These are phyloP conservation scores for Candida bentonensis DNA, from an alignment of 805 yeast genomes.

Conservation along the genomic window DNA sequence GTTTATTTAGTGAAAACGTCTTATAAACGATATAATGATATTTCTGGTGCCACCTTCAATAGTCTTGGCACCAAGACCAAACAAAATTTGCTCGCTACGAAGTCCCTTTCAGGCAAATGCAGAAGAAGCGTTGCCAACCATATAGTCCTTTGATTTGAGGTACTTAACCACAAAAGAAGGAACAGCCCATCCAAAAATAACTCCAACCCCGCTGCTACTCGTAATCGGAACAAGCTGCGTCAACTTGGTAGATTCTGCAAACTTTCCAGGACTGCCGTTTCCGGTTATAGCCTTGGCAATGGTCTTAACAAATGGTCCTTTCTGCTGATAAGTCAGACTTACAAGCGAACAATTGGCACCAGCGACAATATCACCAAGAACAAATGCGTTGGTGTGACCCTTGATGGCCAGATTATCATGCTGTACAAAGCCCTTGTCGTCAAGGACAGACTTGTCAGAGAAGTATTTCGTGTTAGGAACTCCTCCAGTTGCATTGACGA, in stretches of 20 bases:
- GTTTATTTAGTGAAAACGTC: too few relatives aligned
- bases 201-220: neutral
- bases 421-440: neutral
- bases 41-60: too few relatives aligned
- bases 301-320: too few relatives aligned
- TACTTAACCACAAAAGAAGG: neutral
- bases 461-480: neutral
- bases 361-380: neutral
- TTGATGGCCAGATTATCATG: neutral
- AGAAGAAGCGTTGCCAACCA: neutral
- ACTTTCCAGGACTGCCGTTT: too few relatives aligned
- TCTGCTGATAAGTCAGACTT: neutral
- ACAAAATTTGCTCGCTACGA: too few relatives aligned
- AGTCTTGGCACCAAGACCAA: too few relatives aligned
- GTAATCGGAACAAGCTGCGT: neutral
- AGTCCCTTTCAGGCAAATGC: too few relatives aligned
- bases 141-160: neutral
- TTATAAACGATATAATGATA: too few relatives aligned
- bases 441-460: neutral
- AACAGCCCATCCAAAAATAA: neutral
- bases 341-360: neutral
- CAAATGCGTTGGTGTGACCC: neutral
- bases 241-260: too few relatives aligned
- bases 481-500: neutral
- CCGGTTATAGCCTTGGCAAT: too few relatives aligned